Conservation (phyloP, 2,329 filamentous ascomycete genomes). For the Neonectria sp. region DNA sequence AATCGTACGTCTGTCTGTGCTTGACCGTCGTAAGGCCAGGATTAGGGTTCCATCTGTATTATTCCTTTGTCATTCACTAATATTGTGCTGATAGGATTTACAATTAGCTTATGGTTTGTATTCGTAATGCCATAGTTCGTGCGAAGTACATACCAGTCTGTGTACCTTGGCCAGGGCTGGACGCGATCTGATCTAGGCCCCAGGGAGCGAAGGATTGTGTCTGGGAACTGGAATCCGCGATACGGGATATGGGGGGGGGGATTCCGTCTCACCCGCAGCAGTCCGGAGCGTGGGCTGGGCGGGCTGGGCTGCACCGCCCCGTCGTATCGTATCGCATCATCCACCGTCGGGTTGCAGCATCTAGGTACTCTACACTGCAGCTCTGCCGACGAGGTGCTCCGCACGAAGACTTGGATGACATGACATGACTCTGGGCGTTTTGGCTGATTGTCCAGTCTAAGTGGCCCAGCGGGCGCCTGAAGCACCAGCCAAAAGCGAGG, state of each 20-base stretch:
- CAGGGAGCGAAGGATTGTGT: slow-evolving; percentile 6
- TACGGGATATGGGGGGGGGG: slow-evolving; percentile 7
- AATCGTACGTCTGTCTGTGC: slow-evolving; percentile 3
- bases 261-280: slow-evolving; percentile 30
- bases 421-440: slow-evolving; percentile 23
- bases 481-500: slow-evolving; percentile 12
- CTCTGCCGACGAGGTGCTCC: background rate
- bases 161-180: background rate
- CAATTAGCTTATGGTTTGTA: background rate
- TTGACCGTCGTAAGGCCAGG: background rate
- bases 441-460: slow-evolving; percentile 5
- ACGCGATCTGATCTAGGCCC: background rate
- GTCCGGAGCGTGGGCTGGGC: background rate
- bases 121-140: background rate
- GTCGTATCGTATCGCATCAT: slow-evolving; percentile 1
- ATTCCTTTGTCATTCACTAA: background rate
- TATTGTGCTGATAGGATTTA: background rate
- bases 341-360: background rate
- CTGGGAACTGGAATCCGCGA: slow-evolving; percentile 20
- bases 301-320: background rate
- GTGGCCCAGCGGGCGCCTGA: slow-evolving; percentile 14
- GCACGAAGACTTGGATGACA: slow-evolving; percentile 28
- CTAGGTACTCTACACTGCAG: slow-evolving; percentile 10
- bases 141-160: background rate
- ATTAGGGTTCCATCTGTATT: background rate